Conservation (phyloP, 2,329 filamentous ascomycete genomes). For the Huntiella savannae region DNA sequence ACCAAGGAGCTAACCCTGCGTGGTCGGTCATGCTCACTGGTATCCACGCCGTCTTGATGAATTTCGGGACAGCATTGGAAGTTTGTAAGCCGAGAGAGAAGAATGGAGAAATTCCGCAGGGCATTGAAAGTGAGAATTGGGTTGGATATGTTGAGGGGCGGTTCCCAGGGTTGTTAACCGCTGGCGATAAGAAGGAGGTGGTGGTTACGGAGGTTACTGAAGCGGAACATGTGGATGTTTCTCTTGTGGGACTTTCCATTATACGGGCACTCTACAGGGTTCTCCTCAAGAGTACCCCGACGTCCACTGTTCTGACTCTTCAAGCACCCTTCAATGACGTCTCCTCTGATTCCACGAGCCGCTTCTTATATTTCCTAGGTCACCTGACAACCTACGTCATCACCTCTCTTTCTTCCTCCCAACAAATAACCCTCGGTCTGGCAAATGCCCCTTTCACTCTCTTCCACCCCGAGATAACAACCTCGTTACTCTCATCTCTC, state of each 20-base stretch:
- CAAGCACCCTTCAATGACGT: conserved; percentile 6
- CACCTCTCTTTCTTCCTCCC: conserved; percentile 20
- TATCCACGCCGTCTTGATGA: conserved; percentile 19
- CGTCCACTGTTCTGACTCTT: background rate
- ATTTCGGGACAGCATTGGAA: conserved; percentile 24
- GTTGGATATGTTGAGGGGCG: conserved; percentile 14
- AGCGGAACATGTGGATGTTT: conserved; percentile 4
- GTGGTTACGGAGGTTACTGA: background rate
- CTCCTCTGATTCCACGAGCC: conserved; percentile 3
- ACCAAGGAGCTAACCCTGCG: background rate
- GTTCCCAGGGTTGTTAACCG: conserved; percentile 16
- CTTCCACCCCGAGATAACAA: conserved; percentile 17
- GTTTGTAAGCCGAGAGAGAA: conserved; percentile 10
- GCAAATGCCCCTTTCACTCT: conserved; percentile 20
- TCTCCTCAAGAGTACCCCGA: background rate
- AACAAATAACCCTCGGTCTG: conserved; percentile 18
- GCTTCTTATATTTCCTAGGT: conserved; percentile 10
- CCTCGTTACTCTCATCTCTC: background rate
- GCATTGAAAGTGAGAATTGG: conserved; percentile 15
- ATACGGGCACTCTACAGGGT: conserved; percentile 4
- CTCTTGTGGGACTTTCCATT: conserved; percentile 7
- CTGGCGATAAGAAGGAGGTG: conserved; percentile 7
- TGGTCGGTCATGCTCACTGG: conserved; percentile 12
- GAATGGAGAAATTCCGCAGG: conserved; percentile 9
- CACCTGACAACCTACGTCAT: conserved; percentile 20